Base-by-base conservation (phyloP, 495 filamentous ascomycete species). In the Talaromyces ruber region DNA sequence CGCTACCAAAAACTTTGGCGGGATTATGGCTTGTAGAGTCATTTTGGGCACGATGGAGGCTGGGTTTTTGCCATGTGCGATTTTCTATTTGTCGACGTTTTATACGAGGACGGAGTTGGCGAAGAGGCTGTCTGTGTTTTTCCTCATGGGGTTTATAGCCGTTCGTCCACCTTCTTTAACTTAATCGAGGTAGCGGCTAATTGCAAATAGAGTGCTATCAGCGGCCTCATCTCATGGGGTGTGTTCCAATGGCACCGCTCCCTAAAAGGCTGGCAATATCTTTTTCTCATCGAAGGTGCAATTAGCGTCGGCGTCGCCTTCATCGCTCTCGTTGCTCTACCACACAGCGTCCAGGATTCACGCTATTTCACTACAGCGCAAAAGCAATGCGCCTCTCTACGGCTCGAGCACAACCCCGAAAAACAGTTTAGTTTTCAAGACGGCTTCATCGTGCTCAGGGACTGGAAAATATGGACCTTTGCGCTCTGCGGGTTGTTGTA, bases 31-130 rank as follows among this genome's bases (percentile, higher is more conserved):
- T 28, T 66, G 81, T n/a, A 58, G 64, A 0, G 29, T 66, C 30
- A 64, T 21, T 53, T 66, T 34, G 62, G 62, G 2, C n/a, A 39
- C 55, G 25, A 53, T 63, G 34, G 59, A 64, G 28, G 62, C 62
- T 5, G 64, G 61, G 2, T 64, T 61, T 64, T 18, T 34, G 62
- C 63, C 58, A 39, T 56, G 61, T 1, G 79, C 75, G 0, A 77
- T 84, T 16, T 78, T 74, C 21, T 85, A 84, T 62, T 71, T 83
- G 21, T 77, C 77, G 6, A 64, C 78, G 1, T 84, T 85, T 68
- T 85, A 85, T 63, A 79, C 78, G 21, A 73, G 82, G 4, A 82
- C 73, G 63, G 82, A 84, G 62, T 80, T 86, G 37, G 83, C 75
- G 2, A 69, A 71, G 21, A 73, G 83, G 1, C 68, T 86, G 6